Base-by-base conservation (phyloP, 73 alveolate species). In the Urostyla sp. region DNA sequence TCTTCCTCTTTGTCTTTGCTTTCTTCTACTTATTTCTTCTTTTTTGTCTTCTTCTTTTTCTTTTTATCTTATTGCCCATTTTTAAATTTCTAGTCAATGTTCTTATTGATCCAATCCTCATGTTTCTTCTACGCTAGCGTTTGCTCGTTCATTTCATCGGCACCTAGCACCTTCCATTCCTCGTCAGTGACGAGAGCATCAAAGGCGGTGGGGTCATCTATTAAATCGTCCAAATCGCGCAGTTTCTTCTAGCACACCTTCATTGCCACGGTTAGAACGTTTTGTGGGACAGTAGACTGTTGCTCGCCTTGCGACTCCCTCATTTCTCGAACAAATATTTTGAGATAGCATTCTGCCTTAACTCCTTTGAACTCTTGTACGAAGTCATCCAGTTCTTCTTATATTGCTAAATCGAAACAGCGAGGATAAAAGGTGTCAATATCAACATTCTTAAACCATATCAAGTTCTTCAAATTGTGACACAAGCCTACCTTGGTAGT, bases 371-470 rank as follows among this genome's bases (percentile, higher is more conserved):
- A 97, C 40, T 97, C 98, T 73, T 88, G 94, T 23, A 89, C 75
- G 72, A 95, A 97, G 80, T 95, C 98, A 73, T 95, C 98, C 23
- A 83, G 73, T 49, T 97, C 98, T 48, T 91, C 96, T 56, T 88
- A 88, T 52, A 94, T 97, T 32, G 94, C 75, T 49, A 95, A 72
- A 80, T 97, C 99, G 84, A 85, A 95, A 36, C 98, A 94, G 61
- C 98, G 82, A 35, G 99, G 99, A 69, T 87, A 97, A 85, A 97
- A 97, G 26, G 97, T 90, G 83, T 97, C 98, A 13, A 92, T 88
- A 80, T 95, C 98, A 37, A 95, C 98, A 84, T 90, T 92, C 54
- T 89, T 80, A 80, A 87, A 93, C 96, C 98, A 97, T 0, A 92
- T 87, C 52, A 96, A 80, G 75, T 94, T 95, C 79, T 94, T 95